Evolutionary conservation across 768 basidiomycete species (phyloP).

Genomic region (Tubosaeta brunneosetosa): DNA sequence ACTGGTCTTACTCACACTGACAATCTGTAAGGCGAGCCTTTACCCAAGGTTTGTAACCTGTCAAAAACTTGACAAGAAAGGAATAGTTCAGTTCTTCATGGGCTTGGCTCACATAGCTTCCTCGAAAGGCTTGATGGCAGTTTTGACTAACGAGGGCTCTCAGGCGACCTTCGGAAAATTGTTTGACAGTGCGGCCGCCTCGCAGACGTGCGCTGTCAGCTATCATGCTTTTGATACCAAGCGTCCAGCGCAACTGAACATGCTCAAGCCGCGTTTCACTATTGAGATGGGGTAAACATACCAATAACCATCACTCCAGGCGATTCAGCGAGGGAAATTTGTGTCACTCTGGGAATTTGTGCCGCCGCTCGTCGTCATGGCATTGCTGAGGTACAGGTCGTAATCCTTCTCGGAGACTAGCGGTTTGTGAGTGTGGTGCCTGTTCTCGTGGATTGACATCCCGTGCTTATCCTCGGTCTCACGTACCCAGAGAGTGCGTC

Average conservation of each 20-base stretch:
- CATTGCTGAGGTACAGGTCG: not conserved
- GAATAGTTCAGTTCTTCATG: too few relatives aligned
- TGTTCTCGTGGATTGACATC: not conserved
- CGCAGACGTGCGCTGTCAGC: too few relatives aligned
- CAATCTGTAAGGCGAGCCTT: too few relatives aligned
- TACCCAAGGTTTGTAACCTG: too few relatives aligned
- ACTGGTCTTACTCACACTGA: too few relatives aligned
- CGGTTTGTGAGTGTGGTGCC: not conserved
- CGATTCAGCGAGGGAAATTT: not conserved
- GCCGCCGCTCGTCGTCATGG: not conserved
- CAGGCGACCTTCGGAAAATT: not conserved
- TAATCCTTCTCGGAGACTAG: not conserved
- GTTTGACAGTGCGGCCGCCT: too few relatives aligned
- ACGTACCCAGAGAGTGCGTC: not conserved
- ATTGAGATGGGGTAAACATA: not conserved
- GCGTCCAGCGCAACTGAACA: not conserved
- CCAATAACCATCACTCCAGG: not conserved
- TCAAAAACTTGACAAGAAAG: too few relatives aligned
- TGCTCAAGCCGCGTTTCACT: too few relatives aligned
- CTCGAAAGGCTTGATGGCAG: too few relatives aligned
- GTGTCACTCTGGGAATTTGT: not conserved
- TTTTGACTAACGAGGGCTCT: too few relatives aligned
- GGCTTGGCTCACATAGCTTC: too few relatives aligned
- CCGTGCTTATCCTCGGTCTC: not conserved
- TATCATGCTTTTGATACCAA: not conserved